A percentile compares a stretch with the other conserved stretches of the same genome.
These are phyloP conservation scores for Paraphoma sp. DNA, from an alignment of 2,329 filamentous ascomycete species.

Conservation along the genomic window DNA sequence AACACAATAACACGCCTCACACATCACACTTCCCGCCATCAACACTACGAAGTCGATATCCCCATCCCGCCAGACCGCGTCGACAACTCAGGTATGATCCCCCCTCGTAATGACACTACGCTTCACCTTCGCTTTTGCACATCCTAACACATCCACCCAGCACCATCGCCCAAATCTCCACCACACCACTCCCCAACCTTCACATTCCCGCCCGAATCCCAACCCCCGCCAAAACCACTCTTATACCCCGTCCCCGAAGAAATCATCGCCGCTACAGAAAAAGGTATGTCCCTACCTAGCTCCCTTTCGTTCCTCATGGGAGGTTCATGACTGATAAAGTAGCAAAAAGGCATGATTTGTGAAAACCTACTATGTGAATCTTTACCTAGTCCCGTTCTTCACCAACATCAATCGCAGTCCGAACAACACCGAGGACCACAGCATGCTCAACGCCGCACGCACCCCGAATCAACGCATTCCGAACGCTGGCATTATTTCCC, in stretches of 20 bases:
- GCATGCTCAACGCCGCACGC: not conserved
- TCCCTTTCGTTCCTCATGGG: not conserved
- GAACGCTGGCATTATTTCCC: not conserved
- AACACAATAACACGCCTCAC: conserved; percentile 8
- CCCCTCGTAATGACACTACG: not conserved
- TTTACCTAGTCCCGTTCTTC: conserved; percentile 1
- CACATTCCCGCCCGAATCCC: not conserved
- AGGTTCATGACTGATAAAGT: not conserved
- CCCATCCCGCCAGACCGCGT: not conserved
- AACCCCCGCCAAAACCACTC: not conserved
- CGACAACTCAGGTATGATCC: not conserved
- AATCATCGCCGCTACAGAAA: conserved; percentile 30
- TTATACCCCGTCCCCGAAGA: conserved; percentile 9
- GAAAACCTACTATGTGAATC: conserved; percentile 19
- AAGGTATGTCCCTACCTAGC: not conserved
- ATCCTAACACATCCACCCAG: not conserved
- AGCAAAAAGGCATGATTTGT: conserved; percentile 22
- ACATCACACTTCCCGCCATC: conserved; percentile 1
- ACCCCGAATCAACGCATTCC: not conserved
- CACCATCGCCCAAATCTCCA: not conserved
- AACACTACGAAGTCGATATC: not conserved
- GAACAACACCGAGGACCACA: not conserved
- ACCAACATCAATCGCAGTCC: not conserved
- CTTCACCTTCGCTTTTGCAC: not conserved
- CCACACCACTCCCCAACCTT: not conserved